Base-by-base conservation (phyloP, 371 early-diverging fungal species). In the Mortierella sp. region DNA sequence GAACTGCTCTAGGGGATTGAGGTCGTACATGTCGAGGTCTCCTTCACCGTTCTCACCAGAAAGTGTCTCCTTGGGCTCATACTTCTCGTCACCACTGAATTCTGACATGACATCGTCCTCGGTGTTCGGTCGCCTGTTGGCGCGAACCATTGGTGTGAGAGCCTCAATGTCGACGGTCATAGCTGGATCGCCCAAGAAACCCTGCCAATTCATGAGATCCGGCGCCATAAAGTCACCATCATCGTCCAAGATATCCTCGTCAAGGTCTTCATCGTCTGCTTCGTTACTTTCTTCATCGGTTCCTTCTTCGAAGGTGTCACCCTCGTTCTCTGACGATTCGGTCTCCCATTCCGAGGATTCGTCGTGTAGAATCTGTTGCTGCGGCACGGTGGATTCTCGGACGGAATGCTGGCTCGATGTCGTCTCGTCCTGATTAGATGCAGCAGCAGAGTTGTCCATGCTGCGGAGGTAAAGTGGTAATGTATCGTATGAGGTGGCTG, bases 21-120 rank as follows among this genome's bases (percentile, higher is more conserved):
- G 15, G 26, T 76, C 69, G 24, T 39, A 6, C 69, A 76, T 76
- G 47, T 76, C 76, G 19, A 23, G 26, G 23, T 69, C 60, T 17
- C 76, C 76, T 14, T 56, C 48, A 8, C 76, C 76, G 32, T 41
- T 37, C 28, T 64, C 44, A 3, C 44, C 53, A 0, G 60, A 32
- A 24, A 34, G 14, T 4, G 8, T 24, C 19, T 41, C 57, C 39
- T 57, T 49, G 19, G 57, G 56, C 27, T 69, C 70, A 41, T 76
- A 76, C 31, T 76, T 69, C 31, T 76, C 76, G 24, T 76, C 76
- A 0, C 76, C 76, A 50, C 76, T 76, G 50, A 76, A 76, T 7
- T 76, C 76, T 4, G 76, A 76, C 68, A 53, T 43, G 50, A 54
- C 28, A 43, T 64, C 60, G 15, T 73, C 67, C n/a, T 64, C 64